Evolutionary conservation across 1,284 basidiomycete genomes (phyloP), one percentile per base, ranked within the genome.

Genomic region (Ustilago sp.): DNA sequence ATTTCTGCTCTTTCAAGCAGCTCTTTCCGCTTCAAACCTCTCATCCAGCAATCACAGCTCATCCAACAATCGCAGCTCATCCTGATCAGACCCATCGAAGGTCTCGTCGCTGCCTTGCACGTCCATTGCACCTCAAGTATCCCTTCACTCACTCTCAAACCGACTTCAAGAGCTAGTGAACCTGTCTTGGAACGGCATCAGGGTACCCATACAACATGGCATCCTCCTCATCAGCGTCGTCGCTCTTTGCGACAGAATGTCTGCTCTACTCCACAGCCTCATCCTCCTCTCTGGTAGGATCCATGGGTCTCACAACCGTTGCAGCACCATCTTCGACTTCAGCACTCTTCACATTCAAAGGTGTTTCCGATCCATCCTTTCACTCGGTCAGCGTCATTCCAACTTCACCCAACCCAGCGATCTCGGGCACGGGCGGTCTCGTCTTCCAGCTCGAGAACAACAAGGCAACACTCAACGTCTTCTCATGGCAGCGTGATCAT

Each of bases 391-490:
- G 48, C 39, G 68, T 48, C 41, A 56, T 74, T 19, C 54, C 70
- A 2, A 78, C 80, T 1, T 66, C 75, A 8, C 70, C 74, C 12
- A 74, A 77, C n/a, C 89, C 90, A 57, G 90, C 92, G 0, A 88
- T 87, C 68, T 88, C 90, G 82, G 90, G 90, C 1, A 89, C 90
- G 73, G 93, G 93, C 50, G 93, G 93, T 1, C 88, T 93, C 72
- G 89, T 94, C 70, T 88, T 94, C 23, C 90, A 92, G 59, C 90
- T 91, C 17, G 93, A 94, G 82, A 88, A 90, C 51, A 92, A 93
- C 82, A 94, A 93, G 85, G 90, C 92, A 0, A 89, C 93, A 53
- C 81, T 94, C 77, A 91, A 93, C 78, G 90, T 93, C 36, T 94
- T 93, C 79, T 90, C 89, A 77, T 94, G 93, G 83, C 93, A 94